Base-by-base conservation (phyloP, 495 filamentous ascomycete species). In the Podospora pseudocomata region DNA sequence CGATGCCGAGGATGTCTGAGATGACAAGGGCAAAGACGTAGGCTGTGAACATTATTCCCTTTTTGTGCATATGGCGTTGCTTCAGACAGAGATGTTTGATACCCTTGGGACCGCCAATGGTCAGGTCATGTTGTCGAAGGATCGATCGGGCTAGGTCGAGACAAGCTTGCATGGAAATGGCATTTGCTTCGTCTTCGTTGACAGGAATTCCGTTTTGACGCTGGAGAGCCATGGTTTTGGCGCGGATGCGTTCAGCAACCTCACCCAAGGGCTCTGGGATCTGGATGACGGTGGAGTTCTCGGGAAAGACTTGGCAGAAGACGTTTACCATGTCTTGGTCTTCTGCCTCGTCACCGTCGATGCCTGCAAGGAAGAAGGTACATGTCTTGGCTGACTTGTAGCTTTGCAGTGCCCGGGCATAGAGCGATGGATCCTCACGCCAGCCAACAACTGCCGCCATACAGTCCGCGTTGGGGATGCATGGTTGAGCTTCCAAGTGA, bases 31-130 rank as follows among this genome's bases (percentile, higher is more conserved):
- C 64, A 56, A 68, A 68, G 2, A 68, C 56, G 55, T 60, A 68
- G 23, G 62, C 39, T n/a, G 67, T 68, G 55, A 68, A 68, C 67
- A 68, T 68, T 62, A 68, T 68, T 9, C 62, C 67, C 26, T 68
- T 68, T 20, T 68, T 68, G 39, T 68, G 67, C 67, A 68, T 65
- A 26, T 68, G 67, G n/a, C 67, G 67, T 44, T 68, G 62, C 34
- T 61, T 64, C 28, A 68, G 67, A 26, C 62, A 68, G 61, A 68
- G 32, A 13, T 65, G 63, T 23, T 56, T 54, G 53, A 68, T 63
- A 1, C 62, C 54, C 9, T 56, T 39, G 3, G 67, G 67, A 0
- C 28, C 55, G 4, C 55, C 61, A 15, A 68, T 65, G 3, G 30
- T 62, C 2, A 68, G 30, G 55, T 68, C 32, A 54, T 68, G 67